Evolutionary conservation across 257 asterid genomes (phyloP).

Genomic region (Mitragyna speciosa): DNA sequence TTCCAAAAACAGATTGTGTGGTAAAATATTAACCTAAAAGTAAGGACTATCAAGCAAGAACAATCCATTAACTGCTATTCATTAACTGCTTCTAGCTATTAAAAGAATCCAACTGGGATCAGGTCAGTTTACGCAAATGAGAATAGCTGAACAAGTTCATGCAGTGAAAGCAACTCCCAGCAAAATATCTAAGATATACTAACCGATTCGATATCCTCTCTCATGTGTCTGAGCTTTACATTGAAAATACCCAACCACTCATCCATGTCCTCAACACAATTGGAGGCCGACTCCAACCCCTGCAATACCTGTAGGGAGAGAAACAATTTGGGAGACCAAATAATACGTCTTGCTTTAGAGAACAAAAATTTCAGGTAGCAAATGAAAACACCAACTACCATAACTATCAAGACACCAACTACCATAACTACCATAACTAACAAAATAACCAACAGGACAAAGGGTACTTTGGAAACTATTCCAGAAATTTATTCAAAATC

Average conservation of each 20-base stretch:
- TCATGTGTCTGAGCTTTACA: constrained; percentile 95
- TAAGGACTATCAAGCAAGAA: neutral
- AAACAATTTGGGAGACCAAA: constrained; percentile 19
- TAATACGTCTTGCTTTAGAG: neutral
- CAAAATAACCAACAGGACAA: neutral
- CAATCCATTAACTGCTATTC: neutral
- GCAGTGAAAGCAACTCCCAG: neutral
- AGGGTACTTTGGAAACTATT: neutral
- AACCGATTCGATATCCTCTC: constrained; percentile 99
- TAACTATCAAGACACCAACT: neutral
- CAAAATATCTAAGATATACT: constrained; percentile 22
- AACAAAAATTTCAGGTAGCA: neutral
- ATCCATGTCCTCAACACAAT: constrained; percentile 97
- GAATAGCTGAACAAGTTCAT: neutral
- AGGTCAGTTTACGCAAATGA: neutral
- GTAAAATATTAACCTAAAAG: neutral
- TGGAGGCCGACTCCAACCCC: constrained; percentile 77
- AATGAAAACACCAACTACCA: neutral
- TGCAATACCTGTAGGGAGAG: constrained; percentile 67
- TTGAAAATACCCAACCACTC: constrained; percentile 96
- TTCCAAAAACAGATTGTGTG: neutral
- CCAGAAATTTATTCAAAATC: constrained; percentile 18
- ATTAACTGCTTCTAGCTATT: neutral
- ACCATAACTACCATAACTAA: neutral
- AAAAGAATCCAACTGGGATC: neutral